A percentile compares a stretch with the other conserved stretches of the same genome.
Evolutionary conservation across 805 yeast genomes (phyloP).

Genomic region (Yamadazyma endophytica): DNA sequence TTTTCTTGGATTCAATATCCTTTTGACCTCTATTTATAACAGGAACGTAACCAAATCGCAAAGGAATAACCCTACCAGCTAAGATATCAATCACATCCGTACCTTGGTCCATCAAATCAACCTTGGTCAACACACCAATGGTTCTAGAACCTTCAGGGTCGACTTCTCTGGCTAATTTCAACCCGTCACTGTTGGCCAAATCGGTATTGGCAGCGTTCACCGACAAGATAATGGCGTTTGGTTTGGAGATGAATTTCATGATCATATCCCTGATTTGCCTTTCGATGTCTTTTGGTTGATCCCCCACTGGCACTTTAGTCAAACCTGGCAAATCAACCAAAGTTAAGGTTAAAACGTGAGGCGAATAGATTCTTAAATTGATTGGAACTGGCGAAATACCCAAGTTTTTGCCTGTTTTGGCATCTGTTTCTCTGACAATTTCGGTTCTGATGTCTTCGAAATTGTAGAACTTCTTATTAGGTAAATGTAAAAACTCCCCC

Average conservation of each 20-base stretch:
- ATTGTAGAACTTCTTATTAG: constrained; percentile 81
- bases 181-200: constrained; percentile 94
- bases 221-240: constrained; percentile 90
- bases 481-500: constrained; percentile 96
- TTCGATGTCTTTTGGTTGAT: constrained; percentile 97
- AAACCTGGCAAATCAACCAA: constrained; percentile 96
- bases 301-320: constrained; percentile 98
- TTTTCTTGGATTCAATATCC: constrained; percentile 84
- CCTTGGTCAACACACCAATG: constrained; percentile 93
- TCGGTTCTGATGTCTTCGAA: constrained; percentile 87
- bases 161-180: constrained; percentile 94
- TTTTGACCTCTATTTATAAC: constrained; percentile 96
- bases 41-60: constrained; percentile 93
- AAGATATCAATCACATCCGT: constrained; percentile 95
- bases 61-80: constrained; percentile 92
- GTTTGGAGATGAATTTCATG: constrained; percentile 88
- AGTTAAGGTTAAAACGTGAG: constrained; percentile 89
- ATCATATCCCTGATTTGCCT: constrained; percentile 90
- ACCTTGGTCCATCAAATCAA: constrained; percentile 97
- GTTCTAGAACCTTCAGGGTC: constrained; percentile 97
- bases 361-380: constrained; percentile 87
- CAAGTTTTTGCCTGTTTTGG: constrained; percentile 71
- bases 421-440: constrained; percentile 87
- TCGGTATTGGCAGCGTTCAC: constrained; percentile 97
- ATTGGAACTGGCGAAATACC: constrained; percentile 93